Base-by-base conservation (phyloP, 2,329 filamentous ascomycete genomes). In the Cercospora sesami region DNA sequence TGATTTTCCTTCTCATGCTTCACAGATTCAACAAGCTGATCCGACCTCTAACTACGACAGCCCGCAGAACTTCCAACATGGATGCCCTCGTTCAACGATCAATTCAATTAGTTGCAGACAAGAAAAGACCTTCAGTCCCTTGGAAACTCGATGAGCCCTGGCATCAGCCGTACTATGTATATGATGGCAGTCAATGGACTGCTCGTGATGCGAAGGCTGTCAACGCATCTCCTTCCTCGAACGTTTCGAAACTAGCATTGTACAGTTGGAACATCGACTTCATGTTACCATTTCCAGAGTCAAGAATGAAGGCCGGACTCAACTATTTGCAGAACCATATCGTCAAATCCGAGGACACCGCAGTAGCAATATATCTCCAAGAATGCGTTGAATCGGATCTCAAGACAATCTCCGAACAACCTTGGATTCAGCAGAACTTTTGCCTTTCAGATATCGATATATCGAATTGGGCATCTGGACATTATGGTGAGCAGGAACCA, bases 231-330 rank as follows among this genome's bases (percentile, higher is more conserved):
- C 14, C 33, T 26, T 23, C 16, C 26, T 12, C 36, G 21, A 33
- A 21, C 12, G 36, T 68, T 10, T 58, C 60, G 16, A 70, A 66
- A 14, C 71, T 81, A 67, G 73, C 75, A 3, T 69, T 84, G 6
- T 76, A 82, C 58, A 81, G 80, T 59, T 85, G 82, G 82, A 85
- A 85, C 72, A 84, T 85, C 69, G 82, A 85, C 73, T 80, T 83
- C 69, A 79, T 81, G 68, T 71, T 79, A 8, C 77, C 77, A 0
- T 80, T 75, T 55, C 72, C 75, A 1, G 67, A 77, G 23, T 74
- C 80, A 23, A 79, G 83, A 21, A 84, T 84, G 81, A 64, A 65
- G 1, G 77, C 77, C 4, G 83, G 81, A 1, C 70, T 84, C 3
- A 60, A 72, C 5, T 75, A 84, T 71, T 78, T 84, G 30, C 64